phyloP scores from a whole-genome alignment of 306 rosid genomes.

The Glycine soja region DNA sequence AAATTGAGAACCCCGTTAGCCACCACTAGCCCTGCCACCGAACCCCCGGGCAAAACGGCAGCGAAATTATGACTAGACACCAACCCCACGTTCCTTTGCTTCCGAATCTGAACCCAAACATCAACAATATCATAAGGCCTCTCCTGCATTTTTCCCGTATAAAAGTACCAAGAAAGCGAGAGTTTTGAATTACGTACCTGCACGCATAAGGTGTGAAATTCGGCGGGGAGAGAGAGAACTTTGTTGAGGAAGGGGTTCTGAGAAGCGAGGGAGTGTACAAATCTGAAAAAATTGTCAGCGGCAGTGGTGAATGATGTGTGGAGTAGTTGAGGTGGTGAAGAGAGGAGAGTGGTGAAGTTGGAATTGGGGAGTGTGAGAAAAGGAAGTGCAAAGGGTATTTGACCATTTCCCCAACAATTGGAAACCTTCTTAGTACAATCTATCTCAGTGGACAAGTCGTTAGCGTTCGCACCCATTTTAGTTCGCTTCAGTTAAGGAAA shows the following conservation, averaged over 20 bases:
- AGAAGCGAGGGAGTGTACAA: constrained; percentile 59
- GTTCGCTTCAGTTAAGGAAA: neutral
- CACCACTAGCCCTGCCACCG: constrained; percentile 85
- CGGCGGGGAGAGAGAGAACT: constrained; percentile 53
- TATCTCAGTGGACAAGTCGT: constrained; percentile 51
- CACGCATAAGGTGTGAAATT: constrained; percentile 57
- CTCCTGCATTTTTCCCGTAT: neutral
- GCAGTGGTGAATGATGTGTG: constrained; percentile 50
- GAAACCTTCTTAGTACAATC: constrained; percentile 41
- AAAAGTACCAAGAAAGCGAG: neutral
- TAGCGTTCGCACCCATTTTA: constrained; percentile 56
- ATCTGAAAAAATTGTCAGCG: constrained; percentile 47
- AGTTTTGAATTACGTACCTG: constrained; percentile 57
- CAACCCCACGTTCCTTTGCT: constrained; percentile 44
- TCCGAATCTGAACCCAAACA: constrained; percentile 66
- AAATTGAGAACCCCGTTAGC: constrained; percentile 83
- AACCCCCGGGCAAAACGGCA: constrained; percentile 91
- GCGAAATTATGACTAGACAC: constrained; percentile 71
- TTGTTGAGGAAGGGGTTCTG: constrained; percentile 67
- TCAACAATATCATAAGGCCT: neutral
- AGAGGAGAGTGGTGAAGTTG: constrained; percentile 37
- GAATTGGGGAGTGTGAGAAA: constrained; percentile 50
- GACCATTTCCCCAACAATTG: constrained; percentile 57
- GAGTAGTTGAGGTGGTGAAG: constrained; percentile 63
- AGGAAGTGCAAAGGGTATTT: constrained; percentile 62